phyloP scores from a whole-genome alignment of 2,329 filamentous ascomycete species.

The Mycocentrospora acerina region DNA sequence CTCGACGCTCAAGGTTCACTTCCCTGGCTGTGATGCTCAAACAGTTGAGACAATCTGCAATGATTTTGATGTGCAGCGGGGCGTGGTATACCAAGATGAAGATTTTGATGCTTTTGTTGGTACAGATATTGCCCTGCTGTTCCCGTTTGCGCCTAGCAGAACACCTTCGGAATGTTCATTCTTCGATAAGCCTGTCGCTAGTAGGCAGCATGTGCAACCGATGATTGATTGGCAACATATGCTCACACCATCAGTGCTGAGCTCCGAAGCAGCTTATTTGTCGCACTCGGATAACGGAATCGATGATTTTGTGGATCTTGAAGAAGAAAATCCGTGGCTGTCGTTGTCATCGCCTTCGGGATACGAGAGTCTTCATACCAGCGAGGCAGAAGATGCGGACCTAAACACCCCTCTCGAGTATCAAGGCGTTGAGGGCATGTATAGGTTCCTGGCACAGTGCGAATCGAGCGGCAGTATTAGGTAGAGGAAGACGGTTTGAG shows the following conservation, averaged over 20 bases:
- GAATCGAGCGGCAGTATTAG: constrained; percentile 44
- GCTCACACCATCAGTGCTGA: constrained; percentile 49
- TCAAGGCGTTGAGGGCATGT: constrained; percentile 66
- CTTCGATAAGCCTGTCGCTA: constrained; percentile 45
- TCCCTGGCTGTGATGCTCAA: constrained; percentile 84
- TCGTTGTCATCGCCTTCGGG: constrained; percentile 51
- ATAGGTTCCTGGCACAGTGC: constrained; percentile 65
- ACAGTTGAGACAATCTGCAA: constrained; percentile 82
- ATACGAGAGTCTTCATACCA: constrained; percentile 60
- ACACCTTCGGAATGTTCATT: constrained; percentile 50
- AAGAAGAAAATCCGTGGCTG: constrained; percentile 54
- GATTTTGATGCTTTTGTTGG: constrained; percentile 70
- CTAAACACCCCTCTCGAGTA: constrained; percentile 55
- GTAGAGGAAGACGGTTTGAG: neutral
- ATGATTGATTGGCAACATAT: constrained; percentile 60
- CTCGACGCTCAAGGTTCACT: constrained; percentile 74
- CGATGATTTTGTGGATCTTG: constrained; percentile 46
- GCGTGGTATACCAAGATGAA: constrained; percentile 75
- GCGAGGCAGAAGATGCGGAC: constrained; percentile 48
- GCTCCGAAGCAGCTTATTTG: constrained; percentile 39
- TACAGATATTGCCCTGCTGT: constrained; percentile 73
- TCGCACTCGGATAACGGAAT: constrained; percentile 40
- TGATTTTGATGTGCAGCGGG: constrained; percentile 81
- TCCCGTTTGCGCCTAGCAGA: constrained; percentile 77
- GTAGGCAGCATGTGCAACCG: constrained; percentile 38